Evolutionary conservation across 352 stramenopile species (phyloP).

Genomic region (Peronosclerospora sorghi): DNA sequence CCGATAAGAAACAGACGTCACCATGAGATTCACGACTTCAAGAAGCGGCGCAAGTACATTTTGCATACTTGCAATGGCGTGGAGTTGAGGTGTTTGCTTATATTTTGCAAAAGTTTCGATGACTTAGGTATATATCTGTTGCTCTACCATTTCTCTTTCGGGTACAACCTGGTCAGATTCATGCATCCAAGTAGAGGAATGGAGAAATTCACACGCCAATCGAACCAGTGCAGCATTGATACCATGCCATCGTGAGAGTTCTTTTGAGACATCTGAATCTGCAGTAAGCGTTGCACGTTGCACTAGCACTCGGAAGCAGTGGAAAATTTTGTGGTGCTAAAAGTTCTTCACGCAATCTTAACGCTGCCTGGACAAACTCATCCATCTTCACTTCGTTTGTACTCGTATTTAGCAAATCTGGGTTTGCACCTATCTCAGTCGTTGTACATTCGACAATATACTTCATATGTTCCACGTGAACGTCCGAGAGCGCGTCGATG

Average conservation of each 20-base stretch:
- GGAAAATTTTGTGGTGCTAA: conserved; percentile 40
- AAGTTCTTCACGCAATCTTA: conserved; percentile 46
- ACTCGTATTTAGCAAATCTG: conserved; percentile 9
- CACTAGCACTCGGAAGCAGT: conserved; percentile 37
- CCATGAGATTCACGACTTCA: conserved; percentile 43
- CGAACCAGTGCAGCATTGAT: conserved; percentile 65
- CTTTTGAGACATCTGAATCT: conserved; percentile 24
- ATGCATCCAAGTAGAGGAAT: conserved; percentile 13
- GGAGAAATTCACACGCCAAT: conserved; percentile 48
- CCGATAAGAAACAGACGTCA: conserved; percentile 13
- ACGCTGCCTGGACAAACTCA: conserved; percentile 21
- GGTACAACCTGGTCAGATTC: conserved; percentile 6
- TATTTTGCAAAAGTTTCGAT: conserved; percentile 51
- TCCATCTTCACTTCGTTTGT: conserved; percentile 13
- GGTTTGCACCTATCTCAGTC: conserved; percentile 43
- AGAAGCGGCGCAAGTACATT: conserved; percentile 49
- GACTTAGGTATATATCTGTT: conserved; percentile 41
- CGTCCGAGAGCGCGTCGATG: conserved; percentile 41
- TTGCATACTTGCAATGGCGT: conserved; percentile 44
- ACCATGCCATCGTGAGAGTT: conserved; percentile 50
- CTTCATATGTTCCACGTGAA: conserved; percentile 63
- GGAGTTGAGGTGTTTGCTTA: conserved; percentile 43
- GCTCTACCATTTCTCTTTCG: conserved; percentile 20
- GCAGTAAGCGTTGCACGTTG: conserved; percentile 34
- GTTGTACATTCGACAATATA: conserved; percentile 64